A percentile compares a stretch with the other conserved stretches of the same genome.
phyloP scores from a whole-genome alignment of 257 asterid genomes.

The Plantago ovata region DNA sequence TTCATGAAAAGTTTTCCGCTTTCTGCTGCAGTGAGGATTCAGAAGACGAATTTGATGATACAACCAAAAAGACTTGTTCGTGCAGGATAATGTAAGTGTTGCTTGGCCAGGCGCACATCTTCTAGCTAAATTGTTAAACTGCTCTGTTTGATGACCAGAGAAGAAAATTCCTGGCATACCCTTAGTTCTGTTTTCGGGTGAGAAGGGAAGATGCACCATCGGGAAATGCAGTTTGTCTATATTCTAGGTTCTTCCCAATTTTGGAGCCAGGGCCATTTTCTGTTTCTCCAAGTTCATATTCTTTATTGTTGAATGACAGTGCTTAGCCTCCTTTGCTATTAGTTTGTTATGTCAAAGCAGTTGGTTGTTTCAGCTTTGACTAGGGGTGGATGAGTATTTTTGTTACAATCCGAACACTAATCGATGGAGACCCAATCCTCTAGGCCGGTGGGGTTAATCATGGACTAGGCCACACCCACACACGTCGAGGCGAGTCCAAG shows the following conservation, averaged over 20 bases:
- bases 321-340: constrained; percentile 10
- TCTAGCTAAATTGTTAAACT: constrained; percentile 2
- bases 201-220: constrained; percentile 15
- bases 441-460: no score
- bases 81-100: constrained; percentile 71
- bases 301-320: constrained; percentile 18
- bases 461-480: no score
- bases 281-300: constrained; percentile 13
- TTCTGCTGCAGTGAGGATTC: constrained; percentile 69
- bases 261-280: constrained; percentile 15
- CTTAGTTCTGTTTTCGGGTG: no score
- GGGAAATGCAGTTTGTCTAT: constrained; percentile 19
- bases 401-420: no score
- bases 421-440: no score
- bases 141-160: constrained; percentile 6
- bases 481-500: no score
- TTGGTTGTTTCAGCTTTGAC: constrained; percentile 12
- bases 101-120: no score
- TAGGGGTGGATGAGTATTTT: constrained; percentile 16
- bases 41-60: constrained; percentile 64
- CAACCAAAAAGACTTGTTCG: constrained; percentile 55
- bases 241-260: constrained; percentile 30
- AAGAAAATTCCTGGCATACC: not conserved
- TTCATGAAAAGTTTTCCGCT: constrained; percentile 15
- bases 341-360: constrained; percentile 19